Evolutionary conservation across 352 stramenopile species (phyloP).

Genomic region (Peronospora farinosa): DNA sequence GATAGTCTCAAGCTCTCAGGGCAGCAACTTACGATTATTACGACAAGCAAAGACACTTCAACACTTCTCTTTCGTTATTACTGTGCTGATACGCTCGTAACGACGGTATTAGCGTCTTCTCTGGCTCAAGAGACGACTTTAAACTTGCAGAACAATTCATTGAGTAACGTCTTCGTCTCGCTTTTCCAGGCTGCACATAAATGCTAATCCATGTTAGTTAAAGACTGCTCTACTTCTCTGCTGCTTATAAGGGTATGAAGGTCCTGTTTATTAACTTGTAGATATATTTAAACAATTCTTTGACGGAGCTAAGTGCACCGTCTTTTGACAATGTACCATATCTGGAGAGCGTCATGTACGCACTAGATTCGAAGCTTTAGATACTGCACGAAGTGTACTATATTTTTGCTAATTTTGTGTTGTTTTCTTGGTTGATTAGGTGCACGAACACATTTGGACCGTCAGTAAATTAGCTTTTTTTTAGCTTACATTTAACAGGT

Average conservation of each 20-base stretch:
- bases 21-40: constrained; percentile 35
- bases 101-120: constrained; percentile 16
- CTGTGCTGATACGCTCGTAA: constrained; percentile 10
- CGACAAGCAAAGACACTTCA: constrained; percentile 5
- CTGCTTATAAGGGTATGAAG: neutral
- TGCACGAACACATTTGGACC: constrained; percentile 42
- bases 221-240: neutral
- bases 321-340: constrained; percentile 40
- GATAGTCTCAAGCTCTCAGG: constrained; percentile 37
- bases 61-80: constrained; percentile 30
- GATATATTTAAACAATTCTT: constrained; percentile 51
- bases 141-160: constrained; percentile 46
- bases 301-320: constrained; percentile 39
- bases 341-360: constrained; percentile 44
- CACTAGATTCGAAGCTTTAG: neutral
- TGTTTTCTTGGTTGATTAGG: constrained; percentile 7
- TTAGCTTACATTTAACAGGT: too few species aligned
- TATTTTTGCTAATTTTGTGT: constrained; percentile 5
- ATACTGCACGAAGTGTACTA: neutral
- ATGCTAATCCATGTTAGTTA: constrained; percentile 35
- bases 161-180: constrained; percentile 31
- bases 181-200: constrained; percentile 42
- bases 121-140: constrained; percentile 31
- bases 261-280: constrained; percentile 2
- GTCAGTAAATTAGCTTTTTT: too few species aligned